Base-by-base conservation (phyloP, 78 protist genomes). In the Guillardia theta region DNA sequence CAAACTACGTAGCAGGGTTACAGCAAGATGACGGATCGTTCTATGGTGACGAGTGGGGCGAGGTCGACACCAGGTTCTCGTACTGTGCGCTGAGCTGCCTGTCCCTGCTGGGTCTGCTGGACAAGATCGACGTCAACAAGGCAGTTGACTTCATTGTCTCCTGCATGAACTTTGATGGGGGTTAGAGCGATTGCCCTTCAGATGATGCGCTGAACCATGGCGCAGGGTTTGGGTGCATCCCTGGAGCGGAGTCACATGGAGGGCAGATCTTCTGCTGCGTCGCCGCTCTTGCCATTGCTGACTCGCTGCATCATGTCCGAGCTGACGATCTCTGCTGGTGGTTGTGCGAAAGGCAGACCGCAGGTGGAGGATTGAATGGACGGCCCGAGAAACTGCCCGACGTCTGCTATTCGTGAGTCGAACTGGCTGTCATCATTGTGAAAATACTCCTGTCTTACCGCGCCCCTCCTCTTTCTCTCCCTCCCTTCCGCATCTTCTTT, bases 321-420 rank as follows among this genome's bases (percentile, higher is more conserved):
- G 36, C 47, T 41, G 99, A 98, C 87, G 48, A 24, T 37, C 94
- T 99, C 27, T 97, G 98, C n/a, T 98, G 99, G 99, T 99, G 99
- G 99, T 96, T 99, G 45, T 64, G 97, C 92, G 99, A 99, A 95
- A 94, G 99, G 87, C 99, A 99, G 96, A 43, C 97, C 39, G 19
- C 96, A 10, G 64, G 92, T 33, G 99, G 99, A n/a, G 99, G 99
- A 0, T 95, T 99, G 77, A 98, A 99, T 94, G 99, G 99, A 22
- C 88, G 99, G 37, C 99, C 99, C 0, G 99, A 99, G 97, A 99
- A 99, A 87, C 90, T 95, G 44, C 96, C 99, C 37, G 99, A 99
- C 64, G 99, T 95, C 47, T 98, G 99, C 95, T 99, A 99, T 62
- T 96, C 48, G 99, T 33, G 50, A 99, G 36, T 43, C 94, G 1